A percentile compares a stretch with the other conserved stretches of the same genome.
phyloP scores from a whole-genome alignment of 2,329 filamentous ascomycete species.

The Blastomyces parvus region DNA sequence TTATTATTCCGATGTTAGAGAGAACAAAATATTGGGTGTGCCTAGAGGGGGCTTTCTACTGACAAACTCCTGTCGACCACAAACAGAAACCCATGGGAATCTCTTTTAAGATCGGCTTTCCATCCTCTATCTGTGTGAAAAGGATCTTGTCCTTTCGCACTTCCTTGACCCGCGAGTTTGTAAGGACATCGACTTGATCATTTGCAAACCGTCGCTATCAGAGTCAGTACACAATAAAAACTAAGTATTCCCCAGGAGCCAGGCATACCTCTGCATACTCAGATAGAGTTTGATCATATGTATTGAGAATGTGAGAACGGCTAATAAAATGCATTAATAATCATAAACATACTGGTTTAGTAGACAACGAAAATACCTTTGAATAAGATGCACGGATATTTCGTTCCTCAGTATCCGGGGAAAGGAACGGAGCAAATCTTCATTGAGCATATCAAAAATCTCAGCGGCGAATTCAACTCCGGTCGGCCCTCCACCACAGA shows the following conservation, averaged over 20 bases:
- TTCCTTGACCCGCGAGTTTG: conserved; percentile 87
- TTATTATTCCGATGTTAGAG: conserved; percentile 9
- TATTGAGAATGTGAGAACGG: conserved; percentile 90
- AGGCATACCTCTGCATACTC: conserved; percentile 65
- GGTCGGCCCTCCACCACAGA: conserved; percentile 89
- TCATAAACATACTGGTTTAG: background rate
- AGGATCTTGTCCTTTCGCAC: conserved; percentile 74
- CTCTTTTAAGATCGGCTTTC: conserved; percentile 73
- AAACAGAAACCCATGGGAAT: conserved; percentile 92
- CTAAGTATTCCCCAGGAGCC: background rate
- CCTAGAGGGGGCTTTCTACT: conserved; percentile 17
- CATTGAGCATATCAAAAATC: conserved; percentile 90
- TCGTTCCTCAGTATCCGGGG: conserved; percentile 89
- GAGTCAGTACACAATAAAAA: conserved; percentile 10
- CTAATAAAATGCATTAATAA: conserved; percentile 25
- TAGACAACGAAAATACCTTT: conserved; percentile 40
- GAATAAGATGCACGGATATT: conserved; percentile 94
- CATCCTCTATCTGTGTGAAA: conserved; percentile 75
- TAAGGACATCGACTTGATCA: conserved; percentile 83
- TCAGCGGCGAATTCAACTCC: conserved; percentile 97
- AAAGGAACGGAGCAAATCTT: conserved; percentile 76
- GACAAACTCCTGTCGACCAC: conserved; percentile 85
- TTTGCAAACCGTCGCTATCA: conserved; percentile 65
- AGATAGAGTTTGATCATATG: conserved; percentile 90
- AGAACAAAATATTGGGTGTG: background rate